phyloP scores from a whole-genome alignment of 805 yeast species.

The Saturnispora sekii region DNA sequence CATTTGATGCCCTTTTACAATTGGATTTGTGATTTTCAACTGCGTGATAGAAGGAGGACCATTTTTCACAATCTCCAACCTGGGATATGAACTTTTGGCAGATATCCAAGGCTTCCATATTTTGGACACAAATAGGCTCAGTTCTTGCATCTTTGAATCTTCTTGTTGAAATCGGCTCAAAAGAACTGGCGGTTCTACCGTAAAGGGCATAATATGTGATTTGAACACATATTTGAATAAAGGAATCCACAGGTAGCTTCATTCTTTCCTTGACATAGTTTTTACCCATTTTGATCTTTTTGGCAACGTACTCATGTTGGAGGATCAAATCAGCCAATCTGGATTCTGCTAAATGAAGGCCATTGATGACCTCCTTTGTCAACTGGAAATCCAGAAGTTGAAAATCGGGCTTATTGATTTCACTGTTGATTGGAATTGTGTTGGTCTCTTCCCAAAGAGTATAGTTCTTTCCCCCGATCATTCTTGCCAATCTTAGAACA shows the following conservation, averaged over 20 bases:
- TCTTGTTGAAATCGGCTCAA: constrained; percentile 54
- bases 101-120: constrained; percentile 36
- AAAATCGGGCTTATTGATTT: constrained; percentile 29
- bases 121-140: constrained; percentile 58
- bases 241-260: constrained; percentile 38
- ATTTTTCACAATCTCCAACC: constrained; percentile 34
- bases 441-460: constrained; percentile 40
- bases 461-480: constrained; percentile 48
- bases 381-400: constrained; percentile 26
- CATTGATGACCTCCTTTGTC: constrained; percentile 37
- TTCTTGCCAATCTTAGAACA: constrained; percentile 45
- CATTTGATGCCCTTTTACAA: constrained; percentile 43
- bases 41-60: constrained; percentile 40
- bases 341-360: constrained; percentile 48
- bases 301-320: constrained; percentile 46
- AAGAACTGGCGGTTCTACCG: constrained; percentile 33
- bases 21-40: constrained; percentile 39
- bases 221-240: constrained; percentile 43
- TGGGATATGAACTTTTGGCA: constrained; percentile 60
- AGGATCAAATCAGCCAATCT: constrained; percentile 47
- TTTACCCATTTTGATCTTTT: constrained; percentile 25
- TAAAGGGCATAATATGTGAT: constrained; percentile 46
- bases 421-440: constrained; percentile 26
- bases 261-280: constrained; percentile 30
- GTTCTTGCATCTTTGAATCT: constrained; percentile 60